Evolutionary conservation across 1,284 basidiomycete species (phyloP).

Genomic region (Tilletia horrida): DNA sequence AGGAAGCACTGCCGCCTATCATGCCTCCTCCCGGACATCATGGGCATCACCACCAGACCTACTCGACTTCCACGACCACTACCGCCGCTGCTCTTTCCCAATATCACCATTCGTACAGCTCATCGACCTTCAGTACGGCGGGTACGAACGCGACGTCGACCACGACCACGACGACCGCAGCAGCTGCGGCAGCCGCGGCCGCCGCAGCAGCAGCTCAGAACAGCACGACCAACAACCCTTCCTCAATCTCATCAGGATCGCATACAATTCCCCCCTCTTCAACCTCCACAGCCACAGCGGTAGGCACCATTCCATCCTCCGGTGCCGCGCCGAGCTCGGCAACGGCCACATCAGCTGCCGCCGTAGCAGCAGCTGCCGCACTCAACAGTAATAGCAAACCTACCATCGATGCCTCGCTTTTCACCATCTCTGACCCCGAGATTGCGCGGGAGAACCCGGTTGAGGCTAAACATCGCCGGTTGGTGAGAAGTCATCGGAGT

Average conservation of each 20-base stretch:
- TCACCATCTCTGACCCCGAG: slow-evolving; percentile 90
- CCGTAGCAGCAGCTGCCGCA: not conserved
- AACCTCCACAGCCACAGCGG: slow-evolving; percentile 6
- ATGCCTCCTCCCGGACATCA: not conserved
- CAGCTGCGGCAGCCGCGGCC: slow-evolving; percentile 31
- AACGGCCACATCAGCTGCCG: not conserved
- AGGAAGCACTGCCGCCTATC: slow-evolving; percentile 25
- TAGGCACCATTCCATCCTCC: not conserved
- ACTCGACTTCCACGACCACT: slow-evolving; percentile 4
- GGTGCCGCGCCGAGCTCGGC: not conserved
- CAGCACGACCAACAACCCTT: not conserved
- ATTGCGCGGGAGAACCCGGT: slow-evolving; percentile 86
- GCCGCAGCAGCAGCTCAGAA: slow-evolving; percentile 21
- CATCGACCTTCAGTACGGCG: too few species aligned
- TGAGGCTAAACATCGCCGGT: slow-evolving; percentile 90
- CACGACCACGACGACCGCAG: slow-evolving; percentile 18
- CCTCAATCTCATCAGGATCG: not conserved
- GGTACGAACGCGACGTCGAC: slow-evolving; percentile 8
- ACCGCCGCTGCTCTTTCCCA: not conserved
- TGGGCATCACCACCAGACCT: slow-evolving; percentile 3
- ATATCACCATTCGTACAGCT: not conserved
- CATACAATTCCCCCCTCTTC: not conserved
- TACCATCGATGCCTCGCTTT: slow-evolving; percentile 61
- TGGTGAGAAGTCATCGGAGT: slow-evolving; percentile 89
- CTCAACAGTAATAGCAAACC: slow-evolving; percentile 57